A percentile compares a stretch with the other conserved stretches of the same genome.
These are phyloP conservation scores for Alnus rubra DNA, from an alignment of 306 rosid species.

Conservation along the genomic window DNA sequence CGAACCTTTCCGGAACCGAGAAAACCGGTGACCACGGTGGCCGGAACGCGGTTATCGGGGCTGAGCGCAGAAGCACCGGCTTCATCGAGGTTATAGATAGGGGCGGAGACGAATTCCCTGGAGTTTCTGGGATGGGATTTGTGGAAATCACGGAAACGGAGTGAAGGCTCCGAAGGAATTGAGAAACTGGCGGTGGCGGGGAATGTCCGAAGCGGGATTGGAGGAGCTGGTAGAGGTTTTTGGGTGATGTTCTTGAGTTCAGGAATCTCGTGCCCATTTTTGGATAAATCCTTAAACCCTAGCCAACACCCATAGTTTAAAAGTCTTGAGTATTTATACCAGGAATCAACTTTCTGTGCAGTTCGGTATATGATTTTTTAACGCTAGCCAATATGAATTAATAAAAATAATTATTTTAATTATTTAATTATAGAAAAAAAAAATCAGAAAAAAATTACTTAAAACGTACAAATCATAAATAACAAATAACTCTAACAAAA, in stretches of 20 bases:
- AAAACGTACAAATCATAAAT: no score
- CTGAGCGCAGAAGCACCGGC: conserved; percentile 30
- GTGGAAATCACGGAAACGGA: conserved; percentile 25
- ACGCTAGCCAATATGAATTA: no score
- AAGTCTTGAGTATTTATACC: not conserved
- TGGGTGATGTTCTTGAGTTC: conserved; percentile 34
- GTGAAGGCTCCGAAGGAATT: conserved; percentile 27
- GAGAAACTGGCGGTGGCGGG: conserved; percentile 3
- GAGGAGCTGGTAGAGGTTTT: conserved; percentile 30
- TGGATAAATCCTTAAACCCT: not conserved
- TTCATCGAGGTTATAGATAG: conserved; percentile 28
- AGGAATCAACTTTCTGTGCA: no score
- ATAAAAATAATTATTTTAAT: no score
- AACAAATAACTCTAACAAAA: no score
- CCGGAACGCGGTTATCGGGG: conserved; percentile 71
- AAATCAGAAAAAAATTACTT: no score
- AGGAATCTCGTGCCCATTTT: conserved; percentile 45
- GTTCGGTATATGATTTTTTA: no score
- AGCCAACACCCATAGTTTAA: not conserved
- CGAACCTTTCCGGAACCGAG: conserved; percentile 92
- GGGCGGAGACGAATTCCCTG: conserved; percentile 42
- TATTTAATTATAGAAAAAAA: no score
- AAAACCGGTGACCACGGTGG: conserved; percentile 85
- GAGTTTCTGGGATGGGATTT: conserved; percentile 26
- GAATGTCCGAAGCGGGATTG: conserved; percentile 30